Evolutionary conservation across 768 basidiomycete species (phyloP), one percentile per base, ranked within the genome.

Genomic region (Amyloporia xantha): DNA sequence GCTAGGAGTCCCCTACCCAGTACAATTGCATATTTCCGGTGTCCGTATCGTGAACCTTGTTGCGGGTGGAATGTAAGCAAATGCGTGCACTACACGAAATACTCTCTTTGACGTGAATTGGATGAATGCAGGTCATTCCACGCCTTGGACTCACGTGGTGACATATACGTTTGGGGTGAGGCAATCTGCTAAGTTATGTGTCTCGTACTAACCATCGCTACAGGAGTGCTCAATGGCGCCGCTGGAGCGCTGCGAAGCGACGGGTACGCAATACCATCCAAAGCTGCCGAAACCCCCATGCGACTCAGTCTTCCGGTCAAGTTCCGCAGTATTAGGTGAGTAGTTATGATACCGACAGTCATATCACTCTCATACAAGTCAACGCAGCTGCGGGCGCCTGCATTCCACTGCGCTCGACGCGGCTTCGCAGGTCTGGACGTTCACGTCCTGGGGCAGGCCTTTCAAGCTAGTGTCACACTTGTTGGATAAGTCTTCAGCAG

Each of bases 111-210:
- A n/a, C 24, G 27, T 41, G 38, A 36, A 46, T 4, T 46, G 21
- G 6, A 26, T 15, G 2, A 28, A 13, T 28, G 19, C 50, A 92
- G 89, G 89, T 88, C 84, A 26, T 94, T 91, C 65, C 85, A 91
- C 59, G 90, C 88, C 2, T 67, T 94, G 35, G 87, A 92, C 63
- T 81, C 86, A 1, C 64, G 76, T 42, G 91, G 91, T 5, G 65
- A 68, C 26, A 66, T 94, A 20, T 75, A 82, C 59, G 83, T 83
- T n/a, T 94, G 91, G 89, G 92, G 89, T 87, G 57, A 50, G 70
- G 59, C 11, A 5, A 21, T 42, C 27, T 25, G 20, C 48, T 37
- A 26, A 42, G 21, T 41, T 35, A 24, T n/a, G n/a, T n/a, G n/a
- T n/a, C n/a, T n/a, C n/a, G n/a, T n/a, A n/a, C n/a, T n/a, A n/a